Conservation (phyloP, 139 green algal species). For the Closterium sp. region DNA sequence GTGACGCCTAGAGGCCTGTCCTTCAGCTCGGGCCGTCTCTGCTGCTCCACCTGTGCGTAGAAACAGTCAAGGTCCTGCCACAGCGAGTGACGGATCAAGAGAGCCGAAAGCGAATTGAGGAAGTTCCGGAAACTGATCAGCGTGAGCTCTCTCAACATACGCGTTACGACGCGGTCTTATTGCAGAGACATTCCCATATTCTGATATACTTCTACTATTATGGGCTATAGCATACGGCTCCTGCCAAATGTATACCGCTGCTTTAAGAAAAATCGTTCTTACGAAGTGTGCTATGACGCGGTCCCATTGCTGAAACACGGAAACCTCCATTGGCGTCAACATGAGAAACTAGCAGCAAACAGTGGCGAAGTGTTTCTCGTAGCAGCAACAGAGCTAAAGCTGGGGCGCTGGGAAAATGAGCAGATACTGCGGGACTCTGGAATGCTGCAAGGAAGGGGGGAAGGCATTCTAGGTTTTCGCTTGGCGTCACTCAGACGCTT, state of each 20-base stretch:
- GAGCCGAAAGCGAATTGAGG: neutral
- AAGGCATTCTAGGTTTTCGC: neutral
- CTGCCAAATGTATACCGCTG: too few species aligned
- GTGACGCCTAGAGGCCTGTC: constrained; percentile 52
- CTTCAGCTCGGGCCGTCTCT: constrained; percentile 56
- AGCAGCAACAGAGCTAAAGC: too few species aligned
- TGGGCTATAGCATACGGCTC: neutral
- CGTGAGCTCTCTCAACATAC: neutral
- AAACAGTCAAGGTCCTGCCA: constrained; percentile 54
- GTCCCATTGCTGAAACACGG: neutral
- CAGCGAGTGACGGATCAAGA: neutral
- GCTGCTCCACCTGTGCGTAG: constrained; percentile 69
- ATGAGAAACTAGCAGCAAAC: neutral
- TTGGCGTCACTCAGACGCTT: neutral
- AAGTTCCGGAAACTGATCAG: neutral
- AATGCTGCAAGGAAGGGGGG: too few species aligned
- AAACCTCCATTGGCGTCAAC: neutral
- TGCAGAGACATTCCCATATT: too few species aligned
- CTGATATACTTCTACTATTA: too few species aligned
- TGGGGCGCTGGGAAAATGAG: too few species aligned
- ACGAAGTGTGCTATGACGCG: neutral
- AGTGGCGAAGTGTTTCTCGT: too few species aligned
- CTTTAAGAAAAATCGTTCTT: neutral
- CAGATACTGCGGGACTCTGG: too few species aligned
- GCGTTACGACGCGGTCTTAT: too few species aligned